Base-by-base conservation (phyloP, 108 stramenopile species). In the Stephanodiscus minutulus region DNA sequence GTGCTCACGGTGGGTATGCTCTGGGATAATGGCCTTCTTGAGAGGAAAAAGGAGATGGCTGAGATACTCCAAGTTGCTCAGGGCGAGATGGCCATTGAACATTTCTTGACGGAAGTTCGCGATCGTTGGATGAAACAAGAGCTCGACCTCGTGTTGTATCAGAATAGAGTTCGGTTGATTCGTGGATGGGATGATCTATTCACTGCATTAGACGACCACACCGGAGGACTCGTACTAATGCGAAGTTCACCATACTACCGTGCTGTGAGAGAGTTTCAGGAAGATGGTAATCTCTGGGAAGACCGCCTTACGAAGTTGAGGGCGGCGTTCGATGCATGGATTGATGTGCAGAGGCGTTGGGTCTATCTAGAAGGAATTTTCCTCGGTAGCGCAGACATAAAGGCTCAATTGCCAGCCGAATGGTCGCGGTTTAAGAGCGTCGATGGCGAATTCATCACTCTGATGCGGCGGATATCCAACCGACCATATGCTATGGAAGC, bases 11-110 rank as follows among this genome's bases (percentile, higher is more conserved):
- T 99, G 25, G 97, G 97, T 36, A 55, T 91, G 22, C 80, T 99
- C 15, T 99, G 97, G 97, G 96, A 92, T 50, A 85, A 89, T 44
- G 96, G 96, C 29, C 81, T 96, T 8, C 29, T 92, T 25, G 83
- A 77, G 0, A 79, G 93, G 53, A 95, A 91, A 81, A 96, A 95
- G 73, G 90, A 87, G 61, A 83, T 99, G 49, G 69, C 64, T 28
- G 97, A 98, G 58, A 85, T 96, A 56, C 82, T 99, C 27, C 82
- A 91, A 17, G 72, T 90, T 29, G 99, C 99, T 25, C 97, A 98
- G 72, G 97, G 97, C 21, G 99, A 99, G 81, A 96, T 96, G 97
- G 98, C 99, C 1, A 89, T 99, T 36, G 98, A 98, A 72, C 83
- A 93, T 48, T 99, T 97, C 82, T 74, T 99, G 21, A 68, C 66